phyloP scores from a whole-genome alignment of 306 rosid species.

The Crotalaria pallida region DNA sequence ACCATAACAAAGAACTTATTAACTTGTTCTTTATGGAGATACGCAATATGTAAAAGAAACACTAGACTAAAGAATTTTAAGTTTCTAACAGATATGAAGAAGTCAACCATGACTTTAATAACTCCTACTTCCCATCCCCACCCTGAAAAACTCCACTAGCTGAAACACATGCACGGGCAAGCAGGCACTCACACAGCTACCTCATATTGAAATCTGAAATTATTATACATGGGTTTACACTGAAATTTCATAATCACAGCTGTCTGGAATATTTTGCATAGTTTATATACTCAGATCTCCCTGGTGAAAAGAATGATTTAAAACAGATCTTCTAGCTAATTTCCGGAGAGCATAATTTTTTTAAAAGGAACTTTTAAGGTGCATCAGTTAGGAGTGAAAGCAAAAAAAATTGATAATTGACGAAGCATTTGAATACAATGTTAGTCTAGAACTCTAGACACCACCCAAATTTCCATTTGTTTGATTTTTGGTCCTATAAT shows the following conservation, averaged over 20 bases:
- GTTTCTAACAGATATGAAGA: not conserved
- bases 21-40: not conserved
- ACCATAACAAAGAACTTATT: not conserved
- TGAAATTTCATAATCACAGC: not conserved
- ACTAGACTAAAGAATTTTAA: not conserved
- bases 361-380: not conserved
- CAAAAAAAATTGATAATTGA: not conserved
- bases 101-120: conserved; percentile 3
- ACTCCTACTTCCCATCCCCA: not conserved
- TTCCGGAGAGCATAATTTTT: not conserved
- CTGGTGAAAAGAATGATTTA: not conserved
- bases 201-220: not conserved
- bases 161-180: not conserved
- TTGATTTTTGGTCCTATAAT: not conserved
- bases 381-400: not conserved
- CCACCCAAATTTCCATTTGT: not conserved
- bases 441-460: conserved; percentile 1
- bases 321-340: not conserved
- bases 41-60: conserved; percentile 3
- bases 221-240: not conserved
- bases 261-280: not conserved
- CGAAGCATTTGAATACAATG: not conserved
- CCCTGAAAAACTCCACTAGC: not conserved
- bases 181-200: not conserved
- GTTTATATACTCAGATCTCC: not conserved